Base-by-base conservation (phyloP, 495 filamentous ascomycete genomes). In the Lophiostoma macrostomum region DNA sequence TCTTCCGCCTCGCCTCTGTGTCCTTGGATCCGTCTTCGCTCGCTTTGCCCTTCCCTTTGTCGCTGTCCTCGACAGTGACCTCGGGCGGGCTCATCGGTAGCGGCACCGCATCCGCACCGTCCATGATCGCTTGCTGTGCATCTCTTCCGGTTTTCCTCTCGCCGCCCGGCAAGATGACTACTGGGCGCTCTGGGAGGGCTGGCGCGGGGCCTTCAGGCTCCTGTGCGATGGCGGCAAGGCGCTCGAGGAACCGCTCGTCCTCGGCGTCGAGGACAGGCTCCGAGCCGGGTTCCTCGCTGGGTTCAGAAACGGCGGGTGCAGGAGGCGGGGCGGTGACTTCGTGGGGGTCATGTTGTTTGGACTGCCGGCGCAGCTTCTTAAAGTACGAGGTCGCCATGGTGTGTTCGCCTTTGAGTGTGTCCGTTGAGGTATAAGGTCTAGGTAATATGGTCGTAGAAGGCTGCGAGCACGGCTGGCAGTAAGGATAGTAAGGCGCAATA, bases 171-270 rank as follows among this genome's bases (percentile, higher is more conserved):
- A 54, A 42, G 24, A 66, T 63, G 18, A 60, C 38, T 7, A 57
- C 64, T 2, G 58, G 57, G 27, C 64, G 57, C 6, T 36, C 28
- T 5, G 63, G 64, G 5, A 63, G 61, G 12, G 60, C 55, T 14
- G 56, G 54, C 3, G 64, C 40, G 10, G 65, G 46, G 22, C 61
- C 56, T 25, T 67, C 61, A 13, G 55, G 56, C 36, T 60, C 56
- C 37, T 25, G 14, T 3, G 47, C 40, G 29, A 55, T 31, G 14
- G 65, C 64, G 5, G 68, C 63, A 4, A 71, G 61, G 27, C 60
- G 55, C 22, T 66, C 31, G 43, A 73, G 67, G 49, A 71, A 70
- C 49, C 61, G 34, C 54, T 71, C 64, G 42, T 73, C 70, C 29
- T 67, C 69, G 18, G 66, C 64, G 19, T 66, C 68, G 29, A 73